A percentile compares a stretch with the other conserved stretches of the same genome.
Evolutionary conservation across 2,329 filamentous ascomycete species (phyloP).

Genomic region (Fusarium sp.): DNA sequence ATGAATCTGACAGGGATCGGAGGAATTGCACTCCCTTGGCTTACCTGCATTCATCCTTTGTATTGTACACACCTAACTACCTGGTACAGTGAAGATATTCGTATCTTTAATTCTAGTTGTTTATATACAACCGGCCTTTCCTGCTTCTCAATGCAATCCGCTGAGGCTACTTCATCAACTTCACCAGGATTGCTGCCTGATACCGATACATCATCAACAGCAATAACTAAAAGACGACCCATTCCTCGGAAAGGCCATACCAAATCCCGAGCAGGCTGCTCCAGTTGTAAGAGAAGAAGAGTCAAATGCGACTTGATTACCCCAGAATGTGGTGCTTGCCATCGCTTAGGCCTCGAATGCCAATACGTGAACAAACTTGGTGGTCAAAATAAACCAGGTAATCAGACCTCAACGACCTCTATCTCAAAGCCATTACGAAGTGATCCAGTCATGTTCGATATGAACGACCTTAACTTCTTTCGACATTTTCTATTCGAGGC

Average conservation of each 20-base stretch:
- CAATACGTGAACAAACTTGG: slow-evolving; percentile 45
- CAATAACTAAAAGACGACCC: slow-evolving; percentile 44
- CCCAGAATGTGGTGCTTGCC: slow-evolving; percentile 54
- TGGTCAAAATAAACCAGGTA: slow-evolving; percentile 2
- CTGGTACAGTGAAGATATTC: background rate
- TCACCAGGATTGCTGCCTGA: background rate
- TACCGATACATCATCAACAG: background rate
- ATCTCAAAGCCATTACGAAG: slow-evolving; percentile 35
- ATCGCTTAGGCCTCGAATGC: slow-evolving; percentile 52
- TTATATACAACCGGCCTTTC: too few species aligned
- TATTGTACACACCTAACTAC: background rate
- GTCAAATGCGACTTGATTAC: slow-evolving; percentile 58
- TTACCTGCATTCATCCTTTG: slow-evolving; percentile 1
- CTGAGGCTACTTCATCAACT: slow-evolving; percentile 1
- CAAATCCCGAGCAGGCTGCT: slow-evolving; percentile 51
- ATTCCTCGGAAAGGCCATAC: slow-evolving; percentile 53
- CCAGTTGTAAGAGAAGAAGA: slow-evolving; percentile 53
- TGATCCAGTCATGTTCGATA: slow-evolving; percentile 50
- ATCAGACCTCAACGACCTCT: background rate
- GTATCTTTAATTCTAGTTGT: background rate
- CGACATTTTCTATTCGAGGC: slow-evolving; percentile 64
- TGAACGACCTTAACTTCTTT: slow-evolving; percentile 63
- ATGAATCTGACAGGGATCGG: slow-evolving; percentile 18
- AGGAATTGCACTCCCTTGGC: slow-evolving; percentile 21
- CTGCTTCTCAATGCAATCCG: background rate